A percentile compares a stretch with the other conserved stretches of the same genome.
These are phyloP conservation scores for Lachnellula arida DNA, from an alignment of 2,329 filamentous ascomycete species.

Conservation along the genomic window DNA sequence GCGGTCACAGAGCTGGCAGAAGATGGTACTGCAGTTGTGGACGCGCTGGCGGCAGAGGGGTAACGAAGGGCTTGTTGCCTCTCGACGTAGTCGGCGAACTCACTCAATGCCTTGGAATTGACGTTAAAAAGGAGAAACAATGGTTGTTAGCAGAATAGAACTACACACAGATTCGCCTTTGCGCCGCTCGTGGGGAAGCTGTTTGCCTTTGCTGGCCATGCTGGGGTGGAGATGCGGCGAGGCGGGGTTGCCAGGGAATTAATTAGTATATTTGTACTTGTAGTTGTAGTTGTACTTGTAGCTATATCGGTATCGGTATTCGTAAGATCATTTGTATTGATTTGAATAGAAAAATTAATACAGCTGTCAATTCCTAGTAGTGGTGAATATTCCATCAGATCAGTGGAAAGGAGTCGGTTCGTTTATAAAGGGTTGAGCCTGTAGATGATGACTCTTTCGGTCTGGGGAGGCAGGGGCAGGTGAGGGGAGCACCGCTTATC, in stretches of 20 bases:
- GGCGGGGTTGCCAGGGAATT: not conserved
- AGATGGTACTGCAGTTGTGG: constrained; percentile 13
- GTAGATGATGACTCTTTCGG: constrained; percentile 19
- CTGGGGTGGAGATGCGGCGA: not conserved
- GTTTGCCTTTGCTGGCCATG: constrained; percentile 53
- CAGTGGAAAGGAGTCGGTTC: not conserved
- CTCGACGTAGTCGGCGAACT: constrained; percentile 97
- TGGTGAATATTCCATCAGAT: not conserved
- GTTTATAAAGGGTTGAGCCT: not conserved
- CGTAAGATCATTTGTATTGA: constrained; percentile 13
- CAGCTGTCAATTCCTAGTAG: too few relatives aligned
- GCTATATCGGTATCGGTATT: too few relatives aligned
- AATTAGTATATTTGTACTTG: not conserved
- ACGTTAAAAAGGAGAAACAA: not conserved
- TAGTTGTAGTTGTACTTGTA: not conserved
- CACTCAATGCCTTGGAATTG: constrained; percentile 66
- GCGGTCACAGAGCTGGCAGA: not conserved
- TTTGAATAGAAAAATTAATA: too few relatives aligned
- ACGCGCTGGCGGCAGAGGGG: constrained; percentile 34
- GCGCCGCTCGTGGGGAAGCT: constrained; percentile 71
- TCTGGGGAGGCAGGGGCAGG: constrained; percentile 1
- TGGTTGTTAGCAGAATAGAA: not conserved
- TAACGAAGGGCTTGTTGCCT: constrained; percentile 78
- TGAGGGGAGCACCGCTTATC: constrained; percentile 26
- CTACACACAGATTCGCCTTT: constrained; percentile 75